Conservation (phyloP, 163 green algal species). For the Scenedesmus sp. region DNA sequence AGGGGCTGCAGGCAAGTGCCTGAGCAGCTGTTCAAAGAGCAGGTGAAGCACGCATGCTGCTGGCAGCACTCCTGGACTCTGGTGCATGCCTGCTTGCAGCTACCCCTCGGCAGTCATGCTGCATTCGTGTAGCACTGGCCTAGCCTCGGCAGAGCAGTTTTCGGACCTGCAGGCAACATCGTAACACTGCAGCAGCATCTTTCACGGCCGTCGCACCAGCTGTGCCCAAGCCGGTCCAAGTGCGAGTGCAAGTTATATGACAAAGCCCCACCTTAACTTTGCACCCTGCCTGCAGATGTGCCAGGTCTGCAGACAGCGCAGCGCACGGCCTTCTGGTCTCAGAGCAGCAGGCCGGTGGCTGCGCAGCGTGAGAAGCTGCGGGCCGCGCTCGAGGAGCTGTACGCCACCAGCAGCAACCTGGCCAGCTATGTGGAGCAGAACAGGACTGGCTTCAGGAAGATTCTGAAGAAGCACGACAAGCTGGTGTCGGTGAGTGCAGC, state of each 20-base stretch:
- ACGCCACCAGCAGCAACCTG: conserved; percentile 64
- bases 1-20: neutral
- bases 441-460: conserved; percentile 81
- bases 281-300: neutral
- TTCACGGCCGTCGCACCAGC: no score
- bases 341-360: neutral
- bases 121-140: no score
- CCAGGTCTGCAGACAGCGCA: conserved; percentile 19
- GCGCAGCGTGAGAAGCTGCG: conserved; percentile 29
- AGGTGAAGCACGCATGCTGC: neutral
- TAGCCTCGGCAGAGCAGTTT: no score
- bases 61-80: neutral
- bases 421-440: conserved; percentile 73
- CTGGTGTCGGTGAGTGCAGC: conserved; percentile 50
- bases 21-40: neutral
- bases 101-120: no score
- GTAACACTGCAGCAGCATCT: no score
- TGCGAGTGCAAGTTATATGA: no score
- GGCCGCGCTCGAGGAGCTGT: conserved; percentile 57
- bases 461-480: conserved; percentile 90
- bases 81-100: no score
- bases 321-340: conserved; percentile 40
- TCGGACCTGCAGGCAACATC: no score
- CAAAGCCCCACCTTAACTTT: no score
- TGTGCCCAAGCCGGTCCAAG: no score